Evolutionary conservation across 139 green algal species (phyloP), one percentile per base, ranked within the genome.

Genomic region (Closterium sp.): DNA sequence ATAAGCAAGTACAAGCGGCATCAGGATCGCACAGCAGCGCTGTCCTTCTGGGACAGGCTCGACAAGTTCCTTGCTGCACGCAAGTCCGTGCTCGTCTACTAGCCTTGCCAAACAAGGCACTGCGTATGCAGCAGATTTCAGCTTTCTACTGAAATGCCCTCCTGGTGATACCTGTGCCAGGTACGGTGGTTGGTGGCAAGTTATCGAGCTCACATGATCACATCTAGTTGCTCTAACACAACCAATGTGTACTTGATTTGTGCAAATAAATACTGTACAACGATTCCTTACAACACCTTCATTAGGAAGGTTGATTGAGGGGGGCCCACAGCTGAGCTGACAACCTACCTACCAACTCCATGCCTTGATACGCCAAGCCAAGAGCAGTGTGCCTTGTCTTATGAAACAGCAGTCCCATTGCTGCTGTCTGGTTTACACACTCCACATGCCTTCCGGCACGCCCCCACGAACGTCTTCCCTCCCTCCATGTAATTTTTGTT

Each of bases 1-100:
- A 84, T 93, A 2, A 93, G 88, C 88, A 92, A 92, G 91, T 38
- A 90, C 91, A 93, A 93, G 35, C 33, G 91, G 33, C 91, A 93
- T 84, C 69, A 38, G 36, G 91, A 93, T 21, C 34, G 88, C 19
- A 93, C 88, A 16, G 91, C 91, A 28, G 87, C 55, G 33, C 36
- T 93, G 6, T 12, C 93, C 36, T 93, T 93, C 81, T 93, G 91
- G 91, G n/a, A 90, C 25, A 38, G 43, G 36, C 36, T 93, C 2
- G 91, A 93, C 76, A 86, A 33, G 7, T 92, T 92, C 21, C 35
- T 93, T 12, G 21, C 31, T 1, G n/a, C 91, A 16, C 76, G 55
- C 21, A 93, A 88, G 25, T 90, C 33, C 4, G 28, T 34, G 0
- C 91, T 93, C 36, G 8, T 30, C 31, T 92, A 84, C 84, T 92